These are phyloP conservation scores for Zygnema cylindricum DNA, from an alignment of 139 green algal genomes.

Conservation along the genomic window DNA sequence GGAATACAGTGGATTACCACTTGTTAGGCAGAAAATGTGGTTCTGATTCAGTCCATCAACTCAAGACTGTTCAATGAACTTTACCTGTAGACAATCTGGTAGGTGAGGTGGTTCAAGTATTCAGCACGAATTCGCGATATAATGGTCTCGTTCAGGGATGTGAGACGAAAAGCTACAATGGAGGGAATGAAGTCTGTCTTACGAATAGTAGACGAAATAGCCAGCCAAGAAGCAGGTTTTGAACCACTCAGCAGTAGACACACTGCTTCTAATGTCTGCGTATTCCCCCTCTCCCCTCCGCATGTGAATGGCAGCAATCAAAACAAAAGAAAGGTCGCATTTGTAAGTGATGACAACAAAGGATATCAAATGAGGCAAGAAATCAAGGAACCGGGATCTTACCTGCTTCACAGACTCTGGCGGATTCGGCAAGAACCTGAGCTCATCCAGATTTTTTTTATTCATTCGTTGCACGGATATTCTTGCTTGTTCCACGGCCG, in stretches of 20 bases:
- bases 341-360: too few relatives aligned
- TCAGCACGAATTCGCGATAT: conserved; percentile 17
- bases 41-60: too few relatives aligned
- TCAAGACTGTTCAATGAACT: too few relatives aligned
- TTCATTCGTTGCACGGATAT: conserved; percentile 26
- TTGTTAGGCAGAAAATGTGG: too few relatives aligned
- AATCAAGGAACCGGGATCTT: too few relatives aligned
- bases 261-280: conserved; percentile 43
- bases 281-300: too few relatives aligned
- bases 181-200: conserved; percentile 45
- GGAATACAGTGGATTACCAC: too few relatives aligned
- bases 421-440: conserved; percentile 49
- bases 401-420: conserved; percentile 38
- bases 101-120: conserved; percentile 23
- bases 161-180: conserved; percentile 39
- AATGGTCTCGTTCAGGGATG: conserved; percentile 8
- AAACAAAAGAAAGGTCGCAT: too few relatives aligned
- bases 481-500: conserved; percentile 42
- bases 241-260: conserved; percentile 42
- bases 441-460: conserved; percentile 48
- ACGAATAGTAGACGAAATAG: conserved; percentile 35
- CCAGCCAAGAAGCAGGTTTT: conserved; percentile 34
- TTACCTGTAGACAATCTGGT: conserved; percentile 38
- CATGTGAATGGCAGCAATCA: too few relatives aligned
- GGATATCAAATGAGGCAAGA: too few relatives aligned